phyloP scores from a whole-genome alignment of 805 yeast genomes.

The Kodamaea laetipori region DNA sequence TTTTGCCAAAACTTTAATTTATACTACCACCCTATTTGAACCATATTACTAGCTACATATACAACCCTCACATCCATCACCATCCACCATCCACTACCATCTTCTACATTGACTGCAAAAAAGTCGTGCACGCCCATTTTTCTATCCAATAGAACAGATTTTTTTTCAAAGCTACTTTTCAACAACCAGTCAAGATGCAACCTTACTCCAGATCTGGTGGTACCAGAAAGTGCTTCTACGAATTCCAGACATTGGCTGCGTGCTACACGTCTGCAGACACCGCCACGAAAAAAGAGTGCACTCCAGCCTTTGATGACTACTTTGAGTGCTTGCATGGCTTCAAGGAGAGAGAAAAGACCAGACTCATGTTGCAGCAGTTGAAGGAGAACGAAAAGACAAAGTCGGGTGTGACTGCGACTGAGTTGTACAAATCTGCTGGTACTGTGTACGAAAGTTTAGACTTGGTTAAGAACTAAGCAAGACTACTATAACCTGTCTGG shows the following conservation, averaged over 20 bases:
- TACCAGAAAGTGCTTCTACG: constrained; percentile 50
- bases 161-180: constrained; percentile 5
- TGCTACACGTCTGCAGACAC: constrained; percentile 50
- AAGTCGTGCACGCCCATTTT: constrained; percentile 14
- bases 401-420: constrained; percentile 44
- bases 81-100: not conserved
- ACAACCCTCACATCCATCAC: not conserved
- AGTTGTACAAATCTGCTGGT: constrained; percentile 45
- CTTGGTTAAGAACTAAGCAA: constrained; percentile 28
- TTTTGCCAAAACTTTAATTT: too few species aligned
- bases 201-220: constrained; percentile 51
- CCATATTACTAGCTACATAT: too few species aligned
- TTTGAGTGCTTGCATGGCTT: constrained; percentile 49
- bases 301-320: constrained; percentile 48
- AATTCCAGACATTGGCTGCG: constrained; percentile 46
- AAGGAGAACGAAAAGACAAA: constrained; percentile 45
- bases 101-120: not conserved
- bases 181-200: constrained; percentile 34
- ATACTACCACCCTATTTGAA: too few species aligned
- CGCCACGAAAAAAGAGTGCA: constrained; percentile 41
- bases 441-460: constrained; percentile 46
- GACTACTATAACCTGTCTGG: too few species aligned
- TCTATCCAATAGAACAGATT: constrained; percentile 10
- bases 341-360: constrained; percentile 47
- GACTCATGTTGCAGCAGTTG: constrained; percentile 48